Evolutionary conservation across 495 filamentous ascomycete species (phyloP), one percentile per base, ranked within the genome.

Genomic region (Talaromyces thailandensis): DNA sequence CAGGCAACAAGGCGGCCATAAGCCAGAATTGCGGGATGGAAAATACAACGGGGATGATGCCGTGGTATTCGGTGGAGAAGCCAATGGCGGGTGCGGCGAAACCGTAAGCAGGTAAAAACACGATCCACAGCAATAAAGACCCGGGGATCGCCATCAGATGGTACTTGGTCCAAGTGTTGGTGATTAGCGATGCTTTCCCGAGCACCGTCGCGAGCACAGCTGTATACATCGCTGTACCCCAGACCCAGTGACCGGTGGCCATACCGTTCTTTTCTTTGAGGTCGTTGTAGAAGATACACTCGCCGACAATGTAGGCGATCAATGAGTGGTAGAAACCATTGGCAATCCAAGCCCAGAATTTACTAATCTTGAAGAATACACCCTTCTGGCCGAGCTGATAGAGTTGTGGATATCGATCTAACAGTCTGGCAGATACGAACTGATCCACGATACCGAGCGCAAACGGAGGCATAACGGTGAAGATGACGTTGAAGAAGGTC

Each of bases 401-500:
- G 28, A 99, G 81, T 71, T 98, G 95, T 23, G 95, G 95, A 71
- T 99, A 99, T 48, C 95, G 88, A 72, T 99, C 95, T 23, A 99
- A 82, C n/a, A 98, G 79, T 37, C 95, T 88, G 48, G 95, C 95
- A 28, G 91, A 96, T 70, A 99, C 92, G 75, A 95, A 98, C 71
- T 99, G 95, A 69, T 99, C 95, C 64, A 96, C 93, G 65, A 98
- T 96, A 66, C 95, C 95, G 75, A 99, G 90, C 26, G 88, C 93
- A 51, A 99, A 87, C 1, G 95, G 95, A 43, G 95, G 95, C 32
- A 97, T 76, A 50, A 95, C 88, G 8, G 95, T 98, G 76, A 96
- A 99, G 73, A 99, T 88, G 73, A 99, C 92, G 79, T 99, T 99
- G 82, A 97, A 99, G 80, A 96, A 96, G 14, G 95, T 96, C 14